Conservation (phyloP, 305 asterid species). For the Fraxinus albicans region DNA sequence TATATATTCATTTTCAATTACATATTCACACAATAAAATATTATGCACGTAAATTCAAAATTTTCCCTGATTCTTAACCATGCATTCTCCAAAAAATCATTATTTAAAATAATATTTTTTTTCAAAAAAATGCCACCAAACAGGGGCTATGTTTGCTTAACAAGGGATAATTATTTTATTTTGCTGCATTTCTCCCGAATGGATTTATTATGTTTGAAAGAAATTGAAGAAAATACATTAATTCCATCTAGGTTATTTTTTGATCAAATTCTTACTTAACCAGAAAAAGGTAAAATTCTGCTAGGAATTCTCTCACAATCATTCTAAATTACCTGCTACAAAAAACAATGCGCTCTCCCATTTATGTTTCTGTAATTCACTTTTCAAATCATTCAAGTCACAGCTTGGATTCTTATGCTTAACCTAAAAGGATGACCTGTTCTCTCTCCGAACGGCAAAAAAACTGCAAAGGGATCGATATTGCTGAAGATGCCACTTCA, state of each 20-base stretch:
- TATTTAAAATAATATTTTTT: no score
- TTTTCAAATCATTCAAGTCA: slow-evolving; percentile 28
- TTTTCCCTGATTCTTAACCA: no score
- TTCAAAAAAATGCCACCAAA: no score
- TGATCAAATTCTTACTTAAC: background rate
- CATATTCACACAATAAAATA: no score
- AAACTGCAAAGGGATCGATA: slow-evolving; percentile 17
- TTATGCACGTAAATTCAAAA: no score
- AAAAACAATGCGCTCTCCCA: background rate
- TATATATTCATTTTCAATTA: no score
- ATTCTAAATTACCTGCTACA: background rate
- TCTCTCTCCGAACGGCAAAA: slow-evolving; percentile 37
- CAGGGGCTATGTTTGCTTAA: background rate
- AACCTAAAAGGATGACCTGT: slow-evolving; percentile 46
- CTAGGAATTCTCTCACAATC: background rate
- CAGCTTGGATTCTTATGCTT: slow-evolving; percentile 36
- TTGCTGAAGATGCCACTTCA: slow-evolving; percentile 22
- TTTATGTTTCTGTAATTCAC: slow-evolving; percentile 12
- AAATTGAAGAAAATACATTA: background rate
- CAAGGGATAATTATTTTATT: background rate
- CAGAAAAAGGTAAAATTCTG: background rate
- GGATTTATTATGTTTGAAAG: background rate
- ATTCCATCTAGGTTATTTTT: background rate
- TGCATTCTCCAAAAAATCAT: no score
- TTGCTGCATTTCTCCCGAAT: background rate